phyloP scores from a whole-genome alignment of 1,284 basidiomycete genomes.

The Ceratobasidium sp. region DNA sequence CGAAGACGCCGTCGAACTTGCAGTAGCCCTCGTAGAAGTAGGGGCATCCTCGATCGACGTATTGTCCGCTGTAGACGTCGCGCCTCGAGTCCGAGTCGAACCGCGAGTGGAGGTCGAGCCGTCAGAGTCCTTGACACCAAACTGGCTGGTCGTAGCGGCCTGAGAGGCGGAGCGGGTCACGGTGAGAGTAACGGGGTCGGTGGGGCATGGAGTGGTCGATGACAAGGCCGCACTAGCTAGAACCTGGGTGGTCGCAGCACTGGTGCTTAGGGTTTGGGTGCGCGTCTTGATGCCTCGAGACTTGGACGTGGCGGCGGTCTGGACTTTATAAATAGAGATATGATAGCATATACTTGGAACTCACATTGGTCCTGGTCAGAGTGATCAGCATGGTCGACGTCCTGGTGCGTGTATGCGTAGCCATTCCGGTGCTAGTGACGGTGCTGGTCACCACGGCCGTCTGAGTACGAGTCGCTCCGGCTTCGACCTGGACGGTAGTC shows the following conservation, averaged over 20 bases:
- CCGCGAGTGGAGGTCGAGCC: constrained; percentile 2
- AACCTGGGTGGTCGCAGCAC: neutral
- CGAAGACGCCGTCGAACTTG: neutral
- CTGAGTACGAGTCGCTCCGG: constrained; percentile 13
- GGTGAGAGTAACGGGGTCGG: constrained; percentile 30
- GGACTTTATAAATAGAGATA: neutral
- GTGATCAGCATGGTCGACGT: constrained; percentile 23
- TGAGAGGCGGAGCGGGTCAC: constrained; percentile 26
- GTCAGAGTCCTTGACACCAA: constrained; percentile 11
- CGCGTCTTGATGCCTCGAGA: neutral
- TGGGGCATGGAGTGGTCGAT: constrained; percentile 21
- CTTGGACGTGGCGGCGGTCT: constrained; percentile 1
- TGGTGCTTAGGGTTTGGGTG: neutral
- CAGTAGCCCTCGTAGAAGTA: neutral
- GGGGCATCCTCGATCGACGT: neutral
- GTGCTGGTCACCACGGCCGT: constrained; percentile 26
- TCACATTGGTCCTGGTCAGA: constrained; percentile 20
- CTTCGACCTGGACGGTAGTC: constrained; percentile 23
- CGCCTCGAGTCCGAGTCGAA: constrained; percentile 14
- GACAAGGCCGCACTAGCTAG: neutral
- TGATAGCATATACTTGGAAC: neutral
- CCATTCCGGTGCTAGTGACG: constrained; percentile 32
- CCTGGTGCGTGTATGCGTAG: constrained; percentile 35
- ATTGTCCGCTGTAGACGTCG: neutral
- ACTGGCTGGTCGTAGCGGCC: constrained; percentile 9